Conservation (phyloP, 306 rosid genomes). For the Prunus davidiana region DNA sequence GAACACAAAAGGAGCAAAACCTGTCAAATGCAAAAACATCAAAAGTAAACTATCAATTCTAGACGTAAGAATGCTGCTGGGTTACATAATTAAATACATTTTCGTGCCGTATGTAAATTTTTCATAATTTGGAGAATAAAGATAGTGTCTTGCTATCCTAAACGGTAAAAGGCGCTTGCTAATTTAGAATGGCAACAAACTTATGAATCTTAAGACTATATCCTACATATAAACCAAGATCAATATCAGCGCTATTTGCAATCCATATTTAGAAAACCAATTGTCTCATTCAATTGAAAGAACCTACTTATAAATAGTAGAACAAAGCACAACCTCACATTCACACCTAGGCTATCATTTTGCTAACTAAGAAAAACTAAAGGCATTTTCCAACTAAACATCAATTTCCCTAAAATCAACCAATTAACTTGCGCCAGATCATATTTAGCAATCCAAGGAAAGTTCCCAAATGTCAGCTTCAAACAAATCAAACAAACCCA, state of each 20-base stretch:
- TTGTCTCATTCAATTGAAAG: neutral
- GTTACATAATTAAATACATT: neutral
- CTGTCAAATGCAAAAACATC: constrained; percentile 30
- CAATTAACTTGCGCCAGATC: neutral
- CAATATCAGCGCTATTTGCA: neutral
- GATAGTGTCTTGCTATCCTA: neutral
- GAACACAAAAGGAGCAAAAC: constrained; percentile 39
- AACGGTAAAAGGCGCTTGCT: neutral
- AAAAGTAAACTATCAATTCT: neutral
- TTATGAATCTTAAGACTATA: neutral
- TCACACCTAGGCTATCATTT: neutral
- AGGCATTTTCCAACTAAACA: neutral
- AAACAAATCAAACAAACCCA: neutral
- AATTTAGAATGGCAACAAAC: neutral
- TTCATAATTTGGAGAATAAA: neutral
- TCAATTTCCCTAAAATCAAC: neutral
- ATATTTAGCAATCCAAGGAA: neutral
- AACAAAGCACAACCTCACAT: neutral
- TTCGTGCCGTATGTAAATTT: neutral
- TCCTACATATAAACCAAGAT: neutral
- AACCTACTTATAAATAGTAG: neutral
- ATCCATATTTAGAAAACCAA: constrained; percentile 6
- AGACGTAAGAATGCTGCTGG: neutral
- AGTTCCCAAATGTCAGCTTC: neutral
- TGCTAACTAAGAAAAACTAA: neutral